Evolutionary conservation across 2,329 filamentous ascomycete species (phyloP).

Genomic region (Sclerotinia glacialis): DNA sequence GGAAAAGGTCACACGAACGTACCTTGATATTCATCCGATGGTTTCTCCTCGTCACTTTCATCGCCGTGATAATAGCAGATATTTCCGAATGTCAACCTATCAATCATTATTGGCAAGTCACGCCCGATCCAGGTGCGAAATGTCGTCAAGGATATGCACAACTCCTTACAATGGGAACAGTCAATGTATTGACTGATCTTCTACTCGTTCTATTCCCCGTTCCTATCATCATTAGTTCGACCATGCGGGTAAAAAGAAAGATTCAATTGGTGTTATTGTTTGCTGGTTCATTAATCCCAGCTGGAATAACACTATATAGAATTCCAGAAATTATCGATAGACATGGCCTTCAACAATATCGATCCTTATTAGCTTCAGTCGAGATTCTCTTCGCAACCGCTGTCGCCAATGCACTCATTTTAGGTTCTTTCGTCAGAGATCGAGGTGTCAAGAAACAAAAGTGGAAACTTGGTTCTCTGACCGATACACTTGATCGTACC

Average conservation of each 20-base stretch:
- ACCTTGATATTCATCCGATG: conserved; percentile 70
- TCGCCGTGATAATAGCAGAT: conserved; percentile 76
- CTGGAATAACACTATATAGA: conserved; percentile 76
- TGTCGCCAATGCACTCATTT: conserved; percentile 82
- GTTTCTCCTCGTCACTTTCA: conserved; percentile 74
- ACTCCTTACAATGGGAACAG: conserved; percentile 83
- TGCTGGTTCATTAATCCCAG: conserved; percentile 75
- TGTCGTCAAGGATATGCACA: conserved; percentile 88
- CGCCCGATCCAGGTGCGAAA: conserved; percentile 79
- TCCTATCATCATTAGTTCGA: conserved; percentile 77
- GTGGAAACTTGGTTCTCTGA: conserved; percentile 62
- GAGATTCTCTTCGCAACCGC: conserved; percentile 87
- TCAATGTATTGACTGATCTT: conserved; percentile 85
- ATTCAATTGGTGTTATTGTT: conserved; percentile 77
- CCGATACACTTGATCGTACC: conserved; percentile 59
- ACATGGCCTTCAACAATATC: conserved; percentile 76
- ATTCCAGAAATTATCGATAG: conserved; percentile 72
- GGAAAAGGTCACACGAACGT: conserved; percentile 72
- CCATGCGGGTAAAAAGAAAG: conserved; percentile 75
- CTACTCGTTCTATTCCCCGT: conserved; percentile 86
- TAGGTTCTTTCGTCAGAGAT: conserved; percentile 90
- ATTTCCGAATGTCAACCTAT: conserved; percentile 81
- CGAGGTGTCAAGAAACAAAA: conserved; percentile 86
- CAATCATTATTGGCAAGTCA: conserved; percentile 71
- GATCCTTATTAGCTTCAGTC: conserved; percentile 83